These are phyloP conservation scores for Tolypocladium inflatum DNA, from an alignment of 2,329 filamentous ascomycete genomes.

Conservation along the genomic window DNA sequence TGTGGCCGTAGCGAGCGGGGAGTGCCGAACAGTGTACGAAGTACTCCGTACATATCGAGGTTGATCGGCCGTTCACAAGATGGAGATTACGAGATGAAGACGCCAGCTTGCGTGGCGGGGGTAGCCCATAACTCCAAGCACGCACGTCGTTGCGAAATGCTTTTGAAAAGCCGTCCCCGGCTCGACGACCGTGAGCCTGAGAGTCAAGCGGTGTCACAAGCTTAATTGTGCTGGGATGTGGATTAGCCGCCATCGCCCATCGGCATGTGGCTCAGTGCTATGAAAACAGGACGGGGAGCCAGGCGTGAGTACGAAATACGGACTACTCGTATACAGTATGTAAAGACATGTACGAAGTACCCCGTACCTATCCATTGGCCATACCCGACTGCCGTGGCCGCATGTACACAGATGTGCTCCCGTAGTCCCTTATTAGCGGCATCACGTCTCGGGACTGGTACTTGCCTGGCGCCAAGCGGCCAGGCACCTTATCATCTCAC, in stretches of 20 bases:
- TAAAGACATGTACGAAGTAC: not conserved
- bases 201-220: not conserved
- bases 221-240: conserved; percentile 1
- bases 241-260: not conserved
- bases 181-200: not conserved
- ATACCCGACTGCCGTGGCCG: not conserved
- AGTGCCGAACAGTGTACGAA: not conserved
- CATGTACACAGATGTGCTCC: too few species aligned
- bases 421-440: not conserved
- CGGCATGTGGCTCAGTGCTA: not conserved
- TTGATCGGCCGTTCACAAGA: too few species aligned
- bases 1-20: not conserved
- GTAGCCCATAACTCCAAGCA: not conserved
- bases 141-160: not conserved
- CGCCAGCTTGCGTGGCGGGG: too few species aligned
- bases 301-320: not conserved
- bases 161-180: not conserved
- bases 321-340: not conserved
- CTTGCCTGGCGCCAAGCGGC: not conserved
- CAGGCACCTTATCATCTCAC: not conserved
- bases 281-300: not conserved
- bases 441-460: not conserved
- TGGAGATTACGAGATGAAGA: too few species aligned
- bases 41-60: too few species aligned
- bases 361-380: not conserved